Evolutionary conservation across 2,329 filamentous ascomycete genomes (phyloP), one percentile per base, ranked within the genome.

Genomic region (Tolypocladium nubicola): DNA sequence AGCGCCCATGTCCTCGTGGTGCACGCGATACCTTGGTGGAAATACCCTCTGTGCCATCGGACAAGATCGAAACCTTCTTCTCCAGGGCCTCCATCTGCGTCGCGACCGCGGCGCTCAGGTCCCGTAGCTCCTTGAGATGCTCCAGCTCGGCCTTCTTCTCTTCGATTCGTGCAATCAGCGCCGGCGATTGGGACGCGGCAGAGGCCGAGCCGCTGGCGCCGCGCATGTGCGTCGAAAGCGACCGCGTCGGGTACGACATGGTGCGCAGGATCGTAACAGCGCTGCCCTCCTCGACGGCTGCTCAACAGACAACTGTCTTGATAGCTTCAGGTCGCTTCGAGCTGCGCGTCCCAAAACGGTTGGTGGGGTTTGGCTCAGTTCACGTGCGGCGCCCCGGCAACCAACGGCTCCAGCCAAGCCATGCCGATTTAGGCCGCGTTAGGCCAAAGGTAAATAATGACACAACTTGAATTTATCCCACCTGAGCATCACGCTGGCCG

Each of bases 141-240:
- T 91, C 87, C 7, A 95, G 79, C 71, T 95, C 90, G 56, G 85
- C 84, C 71, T 88, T 90, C 77, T 95, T 95, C 75, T 94, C 89
- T 61, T 88, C 85, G 68, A 95, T 90, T 61, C 89, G 86, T 50
- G 87, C 83, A 55, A 88, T 75, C 19, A 94, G 77, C 33, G 84
- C 82, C 1, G 88, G 83, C 1, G 88, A 88, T 70, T 89, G 86
- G 53, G 83, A 80, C 55, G 77, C 75, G 35, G 74, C 71, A 5
- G 76, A 72, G 30, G 75, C 72, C 2, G 77, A 74, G 52, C 74
- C 71, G 64, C 83, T 84, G 40, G 81, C 76, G 64, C 85, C 82
- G 58, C 87, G 86, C 65, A 89, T 74, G 66, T 91, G 86, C 33
- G 85, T 83, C 3, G 86, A 80, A 21, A 89, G 71, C 2, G 79